A percentile compares a stretch with the other conserved stretches of the same genome.
These are phyloP conservation scores for Penicillium sp. DNA, from an alignment of 2,329 filamentous ascomycete genomes.

Conservation along the genomic window DNA sequence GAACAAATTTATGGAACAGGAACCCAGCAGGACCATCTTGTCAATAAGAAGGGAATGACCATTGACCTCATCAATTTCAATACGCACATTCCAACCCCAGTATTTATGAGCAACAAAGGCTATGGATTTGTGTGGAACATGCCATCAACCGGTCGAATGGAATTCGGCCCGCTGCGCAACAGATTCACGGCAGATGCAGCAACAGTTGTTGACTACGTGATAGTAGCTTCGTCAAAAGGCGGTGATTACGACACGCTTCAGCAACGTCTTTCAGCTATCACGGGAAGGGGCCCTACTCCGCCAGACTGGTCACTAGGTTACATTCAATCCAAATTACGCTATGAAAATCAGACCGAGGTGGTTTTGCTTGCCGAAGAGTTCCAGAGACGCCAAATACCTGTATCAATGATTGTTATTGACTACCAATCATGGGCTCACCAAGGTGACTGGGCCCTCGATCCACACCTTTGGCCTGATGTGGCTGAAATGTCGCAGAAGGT, in stretches of 20 bases:
- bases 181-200: slow-evolving; percentile 58
- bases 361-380: slow-evolving; percentile 58
- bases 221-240: slow-evolving; percentile 48
- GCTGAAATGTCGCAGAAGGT: slow-evolving; percentile 60
- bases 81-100: slow-evolving; percentile 61
- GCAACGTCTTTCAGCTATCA: slow-evolving; percentile 52
- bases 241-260: slow-evolving; percentile 54
- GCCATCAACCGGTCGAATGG: slow-evolving; percentile 56
- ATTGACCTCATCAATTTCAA: slow-evolving; percentile 64
- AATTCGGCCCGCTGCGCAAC: slow-evolving; percentile 58
- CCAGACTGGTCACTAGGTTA: slow-evolving; percentile 64
- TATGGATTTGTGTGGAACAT: slow-evolving; percentile 67
- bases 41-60: slow-evolving; percentile 60
- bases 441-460: slow-evolving; percentile 65
- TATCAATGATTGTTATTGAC: slow-evolving; percentile 63
- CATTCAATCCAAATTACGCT: slow-evolving; percentile 64
- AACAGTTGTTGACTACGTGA: slow-evolving; percentile 58
- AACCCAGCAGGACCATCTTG: slow-evolving; percentile 60
- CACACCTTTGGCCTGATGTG: slow-evolving; percentile 61
- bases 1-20: slow-evolving; percentile 65
- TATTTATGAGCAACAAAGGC: slow-evolving; percentile 56
- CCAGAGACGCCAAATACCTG: slow-evolving; percentile 51
- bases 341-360: slow-evolving; percentile 62
- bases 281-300: slow-evolving; percentile 60
- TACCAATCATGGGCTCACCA: slow-evolving; percentile 65